Evolutionary conservation across 1,284 basidiomycete species (phyloP).

Genomic region (Pulveroboletus sp.): DNA sequence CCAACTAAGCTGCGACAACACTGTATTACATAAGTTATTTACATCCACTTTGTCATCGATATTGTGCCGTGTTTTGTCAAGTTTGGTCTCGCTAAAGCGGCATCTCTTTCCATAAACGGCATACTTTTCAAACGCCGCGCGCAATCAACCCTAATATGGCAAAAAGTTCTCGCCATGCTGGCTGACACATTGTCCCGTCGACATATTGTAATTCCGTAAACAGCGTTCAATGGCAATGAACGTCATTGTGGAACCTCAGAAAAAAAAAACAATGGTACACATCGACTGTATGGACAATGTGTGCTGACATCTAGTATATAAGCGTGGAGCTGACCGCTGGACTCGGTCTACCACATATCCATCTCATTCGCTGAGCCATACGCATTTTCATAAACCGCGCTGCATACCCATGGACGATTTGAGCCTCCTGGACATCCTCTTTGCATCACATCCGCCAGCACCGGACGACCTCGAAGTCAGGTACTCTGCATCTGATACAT

Average conservation of each 20-base stretch:
- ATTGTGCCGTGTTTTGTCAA: no score
- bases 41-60: no score
- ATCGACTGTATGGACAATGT: not conserved
- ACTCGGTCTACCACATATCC: not conserved
- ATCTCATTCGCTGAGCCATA: not conserved
- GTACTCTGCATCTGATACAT: conserved; percentile 1
- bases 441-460: not conserved
- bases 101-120: not conserved
- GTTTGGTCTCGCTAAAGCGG: no score
- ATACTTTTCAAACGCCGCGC: not conserved
- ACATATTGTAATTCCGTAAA: conserved; percentile 8
- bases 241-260: not conserved
- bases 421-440: not conserved
- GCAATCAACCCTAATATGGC: not conserved
- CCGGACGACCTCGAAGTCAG: not conserved
- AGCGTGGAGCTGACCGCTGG: not conserved
- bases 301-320: not conserved
- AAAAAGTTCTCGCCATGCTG: not conserved
- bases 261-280: conserved; percentile 1
- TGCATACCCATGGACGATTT: conserved; percentile 18
- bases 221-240: conserved; percentile 5
- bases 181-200: no score
- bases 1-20: not conserved
- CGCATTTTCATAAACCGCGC: not conserved
- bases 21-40: conserved; percentile 1